Evolutionary conservation across 225 moss, liverwort and hornwort genomes (phyloP), one percentile per base, ranked within the genome.

Genomic region (Sphagnum tenellum): DNA sequence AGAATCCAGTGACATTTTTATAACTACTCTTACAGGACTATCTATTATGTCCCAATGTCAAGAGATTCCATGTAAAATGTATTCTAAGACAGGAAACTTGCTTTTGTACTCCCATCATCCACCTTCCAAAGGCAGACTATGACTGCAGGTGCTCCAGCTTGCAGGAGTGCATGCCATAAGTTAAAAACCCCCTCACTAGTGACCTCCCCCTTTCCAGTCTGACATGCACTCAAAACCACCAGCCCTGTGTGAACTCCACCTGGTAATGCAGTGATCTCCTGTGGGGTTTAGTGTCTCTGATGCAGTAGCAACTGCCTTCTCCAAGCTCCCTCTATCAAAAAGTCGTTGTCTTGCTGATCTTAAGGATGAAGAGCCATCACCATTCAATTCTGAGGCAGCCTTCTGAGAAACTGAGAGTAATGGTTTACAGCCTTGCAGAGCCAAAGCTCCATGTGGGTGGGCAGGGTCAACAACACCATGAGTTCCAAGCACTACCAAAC

Each of bases 181-280:
- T 67, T 48, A 7, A 71, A 70, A 46, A 78, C 69, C 3, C 72
- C 78, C 46, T 79, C 75, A 45, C 48, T 44, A 9, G 57, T 75
- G 49, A 71, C 5, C 57, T 77, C 69, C 65, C 57, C 71, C 8
- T 5, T 4, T 57, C 65, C 61, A 50, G 61, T 9, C 65, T 9
- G 2, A 57, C 69, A 79, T 8, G 75, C 71, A 8, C 64, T 79
- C n/a, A 75, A 65, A 44, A 79, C 63, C 67, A 74, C 74, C 53
- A 74, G 8, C 44, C 74, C 78, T 64, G 74, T 53, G 57, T 59
- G 70, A 79, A 79, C 53, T 45, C 78, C 70, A 66, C 69, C 73
- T 47, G 64, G 8, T 2, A 62, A 66, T 7, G 29, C 44, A 57
- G 70, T 58, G 59, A 70, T 51, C 3, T 75, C 66, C 2, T 70